Conservation (phyloP, 352 stramenopile genomes). For the Phytophthora constricta region DNA sequence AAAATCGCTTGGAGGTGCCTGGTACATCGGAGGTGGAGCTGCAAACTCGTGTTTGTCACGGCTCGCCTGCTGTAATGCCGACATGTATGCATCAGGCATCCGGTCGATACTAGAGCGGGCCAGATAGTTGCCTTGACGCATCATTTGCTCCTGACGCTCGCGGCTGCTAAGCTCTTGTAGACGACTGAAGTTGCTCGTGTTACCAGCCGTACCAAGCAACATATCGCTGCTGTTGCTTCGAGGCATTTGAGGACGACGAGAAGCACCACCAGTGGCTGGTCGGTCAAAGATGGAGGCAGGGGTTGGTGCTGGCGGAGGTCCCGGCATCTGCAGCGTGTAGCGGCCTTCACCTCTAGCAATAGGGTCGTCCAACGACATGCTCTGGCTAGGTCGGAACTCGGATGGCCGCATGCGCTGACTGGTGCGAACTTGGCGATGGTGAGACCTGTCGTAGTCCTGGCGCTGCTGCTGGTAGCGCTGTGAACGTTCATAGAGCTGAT, state of each 20-base stretch:
- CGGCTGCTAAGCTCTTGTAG: constrained; percentile 43
- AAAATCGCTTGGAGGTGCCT: constrained; percentile 34
- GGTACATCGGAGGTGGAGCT: constrained; percentile 29
- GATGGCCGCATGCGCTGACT: constrained; percentile 47
- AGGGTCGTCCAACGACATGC: constrained; percentile 44
- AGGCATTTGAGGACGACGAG: constrained; percentile 24
- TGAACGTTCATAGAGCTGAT: constrained; percentile 36
- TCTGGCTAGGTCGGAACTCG: constrained; percentile 44
- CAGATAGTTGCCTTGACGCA: constrained; percentile 35
- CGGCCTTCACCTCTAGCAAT: constrained; percentile 41
- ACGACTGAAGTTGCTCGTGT: constrained; percentile 42
- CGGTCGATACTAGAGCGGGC: constrained; percentile 29
- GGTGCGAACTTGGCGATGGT: constrained; percentile 19
- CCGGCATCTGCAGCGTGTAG: constrained; percentile 41
- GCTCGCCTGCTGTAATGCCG: constrained; percentile 37
- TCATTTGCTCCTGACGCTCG: constrained; percentile 36
- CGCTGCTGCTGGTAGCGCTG: constrained; percentile 37
- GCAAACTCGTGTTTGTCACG: constrained; percentile 42
- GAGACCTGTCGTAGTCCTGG: constrained; percentile 26
- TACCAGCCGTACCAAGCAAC: constrained; percentile 18
- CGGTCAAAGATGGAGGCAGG: constrained; percentile 76
- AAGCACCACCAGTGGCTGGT: constrained; percentile 22
- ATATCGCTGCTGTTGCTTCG: constrained; percentile 38
- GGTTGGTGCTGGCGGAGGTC: constrained; percentile 19
- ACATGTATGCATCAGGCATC: constrained; percentile 46